A percentile compares a stretch with the other conserved stretches of the same genome.
Conservation (phyloP, 805 yeast species). For the Cyberlindnera xylosilytica region DNA sequence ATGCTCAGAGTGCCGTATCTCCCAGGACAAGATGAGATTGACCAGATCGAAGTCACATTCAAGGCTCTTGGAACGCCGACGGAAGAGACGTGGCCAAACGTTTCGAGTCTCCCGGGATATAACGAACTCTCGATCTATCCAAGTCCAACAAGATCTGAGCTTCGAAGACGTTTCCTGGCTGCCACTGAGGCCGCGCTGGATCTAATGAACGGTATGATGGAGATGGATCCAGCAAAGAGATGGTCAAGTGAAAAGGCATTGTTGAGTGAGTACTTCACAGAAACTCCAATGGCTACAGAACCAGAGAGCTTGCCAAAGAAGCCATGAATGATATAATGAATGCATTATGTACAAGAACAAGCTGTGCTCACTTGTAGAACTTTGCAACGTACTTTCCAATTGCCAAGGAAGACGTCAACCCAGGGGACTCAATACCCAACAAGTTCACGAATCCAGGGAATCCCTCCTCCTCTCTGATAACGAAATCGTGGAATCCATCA, state of each 20-base stretch:
- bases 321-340: not conserved
- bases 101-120: slow-evolving; percentile 73
- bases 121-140: slow-evolving; percentile 75
- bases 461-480: slow-evolving; percentile 65
- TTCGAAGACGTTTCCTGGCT: slow-evolving; percentile 81
- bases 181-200: slow-evolving; percentile 85
- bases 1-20: slow-evolving; percentile 94
- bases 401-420: slow-evolving; percentile 78
- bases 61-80: slow-evolving; percentile 96
- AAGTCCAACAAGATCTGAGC: slow-evolving; percentile 74
- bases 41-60: slow-evolving; percentile 91
- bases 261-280: slow-evolving; percentile 63
- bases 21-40: slow-evolving; percentile 88
- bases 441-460: slow-evolving; percentile 77
- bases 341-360: not conserved
- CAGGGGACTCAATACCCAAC: slow-evolving; percentile 88
- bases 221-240: slow-evolving; percentile 75
- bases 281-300: slow-evolving; percentile 70
- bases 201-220: slow-evolving; percentile 67
- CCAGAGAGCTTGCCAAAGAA: slow-evolving; percentile 58
- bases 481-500: slow-evolving; percentile 62
- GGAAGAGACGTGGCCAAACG: slow-evolving; percentile 88
- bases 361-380: slow-evolving; percentile 3
- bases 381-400: slow-evolving; percentile 68
- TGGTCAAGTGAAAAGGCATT: slow-evolving; percentile 64